Evolutionary conservation across 371 early-diverging fungal species (phyloP).

Genomic region (Mortierella sp.): DNA sequence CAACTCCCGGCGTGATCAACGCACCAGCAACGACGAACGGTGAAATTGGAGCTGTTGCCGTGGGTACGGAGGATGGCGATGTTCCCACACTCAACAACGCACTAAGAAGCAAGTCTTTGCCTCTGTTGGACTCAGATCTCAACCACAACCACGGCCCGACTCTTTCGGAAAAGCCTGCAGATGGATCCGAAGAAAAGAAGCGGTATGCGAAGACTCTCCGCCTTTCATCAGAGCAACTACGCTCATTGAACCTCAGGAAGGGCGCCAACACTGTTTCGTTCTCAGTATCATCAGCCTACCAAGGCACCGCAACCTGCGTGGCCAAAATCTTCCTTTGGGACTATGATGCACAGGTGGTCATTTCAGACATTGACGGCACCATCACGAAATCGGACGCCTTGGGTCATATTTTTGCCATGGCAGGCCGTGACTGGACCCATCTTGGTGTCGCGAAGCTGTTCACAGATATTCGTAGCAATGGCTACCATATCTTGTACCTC

Average conservation of each 20-base stretch:
- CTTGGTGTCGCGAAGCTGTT: slow-evolving; percentile 97
- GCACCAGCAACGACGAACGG: slow-evolving; percentile 1
- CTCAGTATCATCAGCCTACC: slow-evolving; percentile 82
- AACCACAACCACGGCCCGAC: slow-evolving; percentile 19
- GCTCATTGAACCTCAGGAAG: slow-evolving; percentile 80
- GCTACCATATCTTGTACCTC: slow-evolving; percentile 97
- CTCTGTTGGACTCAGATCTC: slow-evolving; percentile 27
- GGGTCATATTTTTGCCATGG: slow-evolving; percentile 98
- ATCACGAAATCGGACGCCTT: slow-evolving; percentile 98
- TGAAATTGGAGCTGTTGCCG: slow-evolving; percentile 8
- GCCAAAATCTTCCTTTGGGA: slow-evolving; percentile 95
- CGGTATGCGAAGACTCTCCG: slow-evolving; percentile 88
- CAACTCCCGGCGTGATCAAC: slow-evolving; percentile 17
- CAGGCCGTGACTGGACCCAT: slow-evolving; percentile 99
- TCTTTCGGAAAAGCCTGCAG: slow-evolving; percentile 26
- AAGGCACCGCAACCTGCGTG: slow-evolving; percentile 83
- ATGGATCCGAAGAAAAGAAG: slow-evolving; percentile 36
- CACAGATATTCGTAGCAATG: slow-evolving; percentile 94
- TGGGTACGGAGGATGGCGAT: slow-evolving; percentile 24
- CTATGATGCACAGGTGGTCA: slow-evolving; percentile 88
- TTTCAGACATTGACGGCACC: slow-evolving; percentile 99
- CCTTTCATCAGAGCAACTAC: slow-evolving; percentile 88
- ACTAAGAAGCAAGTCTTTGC: slow-evolving; percentile 47
- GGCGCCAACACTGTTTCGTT: slow-evolving; percentile 96
- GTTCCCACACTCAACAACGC: slow-evolving; percentile 30